Evolutionary conservation across 495 filamentous ascomycete genomes (phyloP), one percentile per base, ranked within the genome.

Genomic region (Podospora pseudocomata): DNA sequence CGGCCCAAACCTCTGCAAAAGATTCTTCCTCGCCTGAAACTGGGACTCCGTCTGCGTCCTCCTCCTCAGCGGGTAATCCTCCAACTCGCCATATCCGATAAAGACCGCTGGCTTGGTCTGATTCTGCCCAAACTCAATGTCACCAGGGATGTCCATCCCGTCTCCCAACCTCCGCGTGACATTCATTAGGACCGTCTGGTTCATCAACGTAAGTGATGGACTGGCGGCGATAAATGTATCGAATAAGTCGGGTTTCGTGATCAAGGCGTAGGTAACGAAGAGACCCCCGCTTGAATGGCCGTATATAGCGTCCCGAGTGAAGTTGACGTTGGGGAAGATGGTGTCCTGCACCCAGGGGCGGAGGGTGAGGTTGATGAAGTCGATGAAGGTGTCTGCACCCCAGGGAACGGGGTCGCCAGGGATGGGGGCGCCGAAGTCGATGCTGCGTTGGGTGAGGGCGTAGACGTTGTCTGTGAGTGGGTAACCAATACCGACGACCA

Each of bases 401-500:
- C 56, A 56, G 2, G 64, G 60, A 59, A 67, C 34, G 44, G 69
- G 56, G 26, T 62, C 68, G 15, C 65, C 30, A 32, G 67, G 55
- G 28, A 27, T 39, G 54, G 69, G 5, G 11, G 53, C 56, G 55
- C 66, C 64, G 28, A 71, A 71, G 65, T 73, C 69, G n/a, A 69
- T 63, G 39, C 34, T 59, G 30, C 72, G 59, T 26, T 66, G 67
- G 0, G 61, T 53, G 0, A 70, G n/a, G 20, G 55, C 67, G 44
- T 73, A 68, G 26, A 71, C 65, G 60, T 26, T 56, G 49, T 73
- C 69, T 6, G 69, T 67, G 7, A 73, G 62, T 13, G 67, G 64
- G 65, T 73, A 73, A 16, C 72, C 72, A 58, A 73, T 71, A 23
- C 72, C 67, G 39, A 71, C 67, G 2, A 71, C 69, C 2, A 73